These are phyloP conservation scores for Xylariaceae sp. DNA, from an alignment of 2,329 filamentous ascomycete genomes.

Conservation along the genomic window DNA sequence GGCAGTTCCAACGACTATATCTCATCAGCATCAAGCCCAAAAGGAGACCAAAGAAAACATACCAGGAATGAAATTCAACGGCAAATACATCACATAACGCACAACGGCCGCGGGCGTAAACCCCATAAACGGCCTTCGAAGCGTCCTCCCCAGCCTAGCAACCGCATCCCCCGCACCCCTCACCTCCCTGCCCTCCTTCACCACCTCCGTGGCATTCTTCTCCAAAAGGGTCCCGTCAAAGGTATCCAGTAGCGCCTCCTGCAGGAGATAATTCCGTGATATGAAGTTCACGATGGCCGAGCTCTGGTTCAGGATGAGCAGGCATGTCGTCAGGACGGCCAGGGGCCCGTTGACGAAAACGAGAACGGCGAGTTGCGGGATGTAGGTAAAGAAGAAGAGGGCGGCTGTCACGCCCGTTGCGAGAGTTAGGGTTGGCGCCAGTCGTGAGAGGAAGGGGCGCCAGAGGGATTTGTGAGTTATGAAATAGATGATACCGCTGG, in stretches of 20 bases:
- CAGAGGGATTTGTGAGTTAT: slow-evolving; percentile 50
- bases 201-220: slow-evolving; percentile 51
- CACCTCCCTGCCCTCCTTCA: slow-evolving; percentile 69
- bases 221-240: slow-evolving; percentile 70
- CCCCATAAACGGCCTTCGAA: slow-evolving; percentile 53
- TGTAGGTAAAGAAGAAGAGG: slow-evolving; percentile 87
- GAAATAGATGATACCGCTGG: slow-evolving; percentile 56
- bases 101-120: slow-evolving; percentile 61
- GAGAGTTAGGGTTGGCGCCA: slow-evolving; percentile 60
- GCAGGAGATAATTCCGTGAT: slow-evolving; percentile 67
- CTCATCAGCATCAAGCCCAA: not conserved
- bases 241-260: slow-evolving; percentile 78
- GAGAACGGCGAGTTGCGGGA: slow-evolving; percentile 77
- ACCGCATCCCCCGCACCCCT: slow-evolving; percentile 56
- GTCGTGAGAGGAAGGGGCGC: slow-evolving; percentile 52
- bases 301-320: slow-evolving; percentile 62
- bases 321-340: slow-evolving; percentile 65
- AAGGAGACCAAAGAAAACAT: slow-evolving; percentile 16
- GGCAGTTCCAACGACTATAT: slow-evolving; percentile 66
- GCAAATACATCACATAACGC: slow-evolving; percentile 77
- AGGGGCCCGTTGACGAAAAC: slow-evolving; percentile 80
- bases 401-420: slow-evolving; percentile 65
- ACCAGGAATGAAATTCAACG: slow-evolving; percentile 83
- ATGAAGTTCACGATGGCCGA: slow-evolving; percentile 53
- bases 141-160: slow-evolving; percentile 49